phyloP scores from a whole-genome alignment of 208 protist species.

The Acanthamoeba pearcei region DNA sequence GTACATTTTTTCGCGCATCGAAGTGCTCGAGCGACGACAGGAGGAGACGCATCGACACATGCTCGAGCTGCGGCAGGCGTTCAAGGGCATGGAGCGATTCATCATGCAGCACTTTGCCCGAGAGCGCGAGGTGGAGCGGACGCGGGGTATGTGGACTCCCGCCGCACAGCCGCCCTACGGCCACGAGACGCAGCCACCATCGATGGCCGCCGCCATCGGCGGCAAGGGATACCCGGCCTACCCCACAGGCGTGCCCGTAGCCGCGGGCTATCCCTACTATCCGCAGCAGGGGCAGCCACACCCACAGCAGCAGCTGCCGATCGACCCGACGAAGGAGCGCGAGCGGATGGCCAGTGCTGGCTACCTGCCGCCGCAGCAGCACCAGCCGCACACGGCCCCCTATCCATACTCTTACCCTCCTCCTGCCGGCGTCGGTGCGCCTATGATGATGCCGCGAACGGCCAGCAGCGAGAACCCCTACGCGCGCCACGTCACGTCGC shows the following conservation, averaged over 20 bases:
- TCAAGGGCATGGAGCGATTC: constrained; percentile 50
- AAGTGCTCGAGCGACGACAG: constrained; percentile 46
- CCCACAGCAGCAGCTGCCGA: not conserved
- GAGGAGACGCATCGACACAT: constrained; percentile 56
- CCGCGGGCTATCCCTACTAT: not conserved
- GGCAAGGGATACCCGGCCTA: not conserved
- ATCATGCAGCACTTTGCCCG: constrained; percentile 45
- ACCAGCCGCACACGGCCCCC: not conserved
- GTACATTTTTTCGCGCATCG: constrained; percentile 52
- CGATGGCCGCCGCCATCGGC: not conserved
- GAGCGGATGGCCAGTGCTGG: not conserved
- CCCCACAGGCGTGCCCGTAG: not conserved
- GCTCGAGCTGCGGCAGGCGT: constrained; percentile 42
- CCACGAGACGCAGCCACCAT: not conserved
- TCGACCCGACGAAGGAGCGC: not conserved
- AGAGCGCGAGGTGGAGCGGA: constrained; percentile 22
- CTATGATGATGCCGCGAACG: not conserved
- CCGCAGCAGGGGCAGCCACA: not conserved
- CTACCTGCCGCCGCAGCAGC: not conserved
- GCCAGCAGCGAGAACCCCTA: not conserved
- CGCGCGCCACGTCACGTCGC: constrained; percentile 14
- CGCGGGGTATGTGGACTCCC: not conserved
- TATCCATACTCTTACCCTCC: not conserved
- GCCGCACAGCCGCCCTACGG: not conserved
- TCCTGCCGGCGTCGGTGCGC: not conserved